Percentiles rank a stretch among this genome's conserved stretches.
Conservation (phyloP, 2,329 filamentous ascomycete species). For the Sporothrix sp. region DNA sequence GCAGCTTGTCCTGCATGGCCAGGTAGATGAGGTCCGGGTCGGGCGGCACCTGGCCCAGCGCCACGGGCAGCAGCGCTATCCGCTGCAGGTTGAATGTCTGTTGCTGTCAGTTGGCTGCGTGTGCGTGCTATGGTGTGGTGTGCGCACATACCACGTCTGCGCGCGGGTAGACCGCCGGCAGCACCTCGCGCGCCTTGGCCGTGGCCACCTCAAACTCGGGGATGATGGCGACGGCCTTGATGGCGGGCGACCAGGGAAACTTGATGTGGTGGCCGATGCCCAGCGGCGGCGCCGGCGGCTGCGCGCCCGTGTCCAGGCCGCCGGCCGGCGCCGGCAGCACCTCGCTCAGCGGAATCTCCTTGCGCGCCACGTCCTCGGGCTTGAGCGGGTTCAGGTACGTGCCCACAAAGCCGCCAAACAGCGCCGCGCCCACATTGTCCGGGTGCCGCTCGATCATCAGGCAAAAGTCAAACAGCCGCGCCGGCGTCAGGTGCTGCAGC, state of each 20-base stretch:
- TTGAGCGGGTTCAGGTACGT: conserved; percentile 91
- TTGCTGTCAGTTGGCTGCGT: background rate
- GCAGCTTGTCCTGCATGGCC: conserved; percentile 97
- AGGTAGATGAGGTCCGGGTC: conserved; percentile 91
- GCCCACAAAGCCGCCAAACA: conserved; percentile 94
- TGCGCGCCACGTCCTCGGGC: conserved; percentile 78
- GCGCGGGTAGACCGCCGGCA: conserved; percentile 70
- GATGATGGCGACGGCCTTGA: conserved; percentile 95
- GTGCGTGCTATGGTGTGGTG: background rate
- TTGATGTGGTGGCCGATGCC: conserved; percentile 95
- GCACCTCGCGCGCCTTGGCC: conserved; percentile 74
- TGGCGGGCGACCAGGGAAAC: conserved; percentile 86
- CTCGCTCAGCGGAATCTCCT: conserved; percentile 89
- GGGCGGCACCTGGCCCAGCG: conserved; percentile 79
- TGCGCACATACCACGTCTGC: conserved; percentile 71
- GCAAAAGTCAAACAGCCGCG: conserved; percentile 86
- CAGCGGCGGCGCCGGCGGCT: conserved; percentile 76
- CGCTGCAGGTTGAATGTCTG: conserved; percentile 87
- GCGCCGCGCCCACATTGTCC: conserved; percentile 87
- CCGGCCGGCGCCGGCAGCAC: conserved; percentile 85
- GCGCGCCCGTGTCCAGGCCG: conserved; percentile 78
- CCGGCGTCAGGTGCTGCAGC: conserved; percentile 61
- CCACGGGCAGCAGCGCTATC: conserved; percentile 81
- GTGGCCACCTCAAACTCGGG: conserved; percentile 95
- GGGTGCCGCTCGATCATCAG: conserved; percentile 96